phyloP scores from a whole-genome alignment of 306 rosid genomes.

The Canavalia gladiata region DNA sequence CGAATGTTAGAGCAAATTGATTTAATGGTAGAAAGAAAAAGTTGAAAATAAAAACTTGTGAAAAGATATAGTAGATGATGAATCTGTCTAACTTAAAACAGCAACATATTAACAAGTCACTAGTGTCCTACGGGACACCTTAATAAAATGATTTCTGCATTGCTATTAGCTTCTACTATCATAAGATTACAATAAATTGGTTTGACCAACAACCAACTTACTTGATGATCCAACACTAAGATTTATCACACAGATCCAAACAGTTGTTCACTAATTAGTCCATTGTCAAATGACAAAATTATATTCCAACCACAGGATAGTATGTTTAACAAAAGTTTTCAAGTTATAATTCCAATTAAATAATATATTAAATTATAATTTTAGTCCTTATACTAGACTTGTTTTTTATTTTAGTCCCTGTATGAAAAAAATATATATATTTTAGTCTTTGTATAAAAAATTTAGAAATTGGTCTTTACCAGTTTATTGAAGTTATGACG shows the following conservation, averaged over 20 bases:
- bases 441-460: too few species aligned
- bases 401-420: too few species aligned
- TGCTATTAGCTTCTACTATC: constrained; percentile 25
- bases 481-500: too few species aligned
- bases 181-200: neutral
- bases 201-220: constrained; percentile 31
- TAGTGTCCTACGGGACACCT: neutral
- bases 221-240: constrained; percentile 9
- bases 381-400: too few species aligned
- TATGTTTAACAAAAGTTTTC: constrained; percentile 17
- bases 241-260: constrained; percentile 22
- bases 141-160: constrained; percentile 18
- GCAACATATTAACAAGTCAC: neutral
- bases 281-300: constrained; percentile 10
- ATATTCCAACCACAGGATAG: constrained; percentile 41
- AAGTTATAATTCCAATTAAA: constrained; percentile 27
- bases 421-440: too few species aligned
- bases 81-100: neutral
- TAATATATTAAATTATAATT: neutral
- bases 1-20: neutral
- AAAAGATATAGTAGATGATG: neutral
- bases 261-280: constrained; percentile 6
- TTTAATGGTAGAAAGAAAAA: neutral
- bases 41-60: constrained; percentile 21
- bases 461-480: too few species aligned